Evolutionary conservation across 2,329 filamentous ascomycete genomes (phyloP), one percentile per base, ranked within the genome.

Genomic region (Exophiala sp.): DNA sequence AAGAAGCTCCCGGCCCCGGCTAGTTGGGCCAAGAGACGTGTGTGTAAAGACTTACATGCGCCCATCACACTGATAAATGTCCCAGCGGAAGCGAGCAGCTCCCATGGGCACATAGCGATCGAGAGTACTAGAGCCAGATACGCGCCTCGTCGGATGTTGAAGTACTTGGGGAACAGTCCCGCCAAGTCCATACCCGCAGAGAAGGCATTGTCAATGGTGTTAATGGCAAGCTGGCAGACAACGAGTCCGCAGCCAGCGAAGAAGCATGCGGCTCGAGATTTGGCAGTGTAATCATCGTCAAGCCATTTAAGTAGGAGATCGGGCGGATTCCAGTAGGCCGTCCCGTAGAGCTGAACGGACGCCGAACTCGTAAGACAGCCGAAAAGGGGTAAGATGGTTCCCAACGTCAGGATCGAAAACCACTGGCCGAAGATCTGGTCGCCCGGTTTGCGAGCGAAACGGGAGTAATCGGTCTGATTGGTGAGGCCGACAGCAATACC

Each of bases 101-200:
- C 67, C 79, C 79, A 82, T 0, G 79, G 79, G 52, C 75, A 75
- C 47, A 76, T 69, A 0, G 70, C 68, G 39, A 77, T 74, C 14
- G 69, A 72, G 3, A 78, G 65, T 3, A 77, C 60, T 1, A 75
- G 66, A 3, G 69, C 72, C 14, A 59, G 39, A 54, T 78, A 78
- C 1, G 73, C 71, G 1, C 81, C 81, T 4, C 80, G 74, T 3
- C 79, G 69, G 55, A 83, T 82, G 63, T 80, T 81, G 65, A 83
- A 73, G 59, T 75, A 82, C 39, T 70, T 71, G 0, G 79, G 78
- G 57, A 76, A 74, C 0, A 83, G 62, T 3, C 75, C 78, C 1
- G 78, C 72, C 44, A 82, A 66, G 62, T 83, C 81, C 72, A 83
- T 81, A 14, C 77, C 80, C 2, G 73, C 71, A 0, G 74, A 74